Percentiles rank a stretch among this genome's conserved stretches.
Conservation (phyloP, 2,329 filamentous ascomycete species). For the Penicillium sp. region DNA sequence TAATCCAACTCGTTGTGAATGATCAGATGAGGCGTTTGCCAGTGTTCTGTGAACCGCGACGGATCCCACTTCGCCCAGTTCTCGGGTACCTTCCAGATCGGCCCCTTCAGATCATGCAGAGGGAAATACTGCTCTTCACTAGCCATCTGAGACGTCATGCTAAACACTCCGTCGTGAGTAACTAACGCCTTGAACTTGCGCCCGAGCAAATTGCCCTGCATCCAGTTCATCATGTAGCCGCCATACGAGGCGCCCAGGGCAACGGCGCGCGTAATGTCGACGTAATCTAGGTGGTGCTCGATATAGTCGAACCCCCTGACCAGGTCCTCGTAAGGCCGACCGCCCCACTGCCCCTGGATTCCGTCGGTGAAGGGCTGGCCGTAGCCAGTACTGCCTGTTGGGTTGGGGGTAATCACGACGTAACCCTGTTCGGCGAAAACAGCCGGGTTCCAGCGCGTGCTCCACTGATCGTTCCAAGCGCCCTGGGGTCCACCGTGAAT, state of each 20-base stretch:
- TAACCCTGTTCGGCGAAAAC: constrained; percentile 62
- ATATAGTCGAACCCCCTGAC: constrained; percentile 54
- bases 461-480: constrained; percentile 56
- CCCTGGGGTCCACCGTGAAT: constrained; percentile 54
- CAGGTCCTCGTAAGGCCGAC: constrained; percentile 55
- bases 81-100: constrained; percentile 50
- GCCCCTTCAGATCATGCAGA: constrained; percentile 51
- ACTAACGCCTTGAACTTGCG: constrained; percentile 58
- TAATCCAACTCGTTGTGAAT: constrained; percentile 93
- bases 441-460: constrained; percentile 53
- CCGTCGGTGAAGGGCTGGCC: constrained; percentile 54
- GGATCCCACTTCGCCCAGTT: constrained; percentile 60
- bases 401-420: constrained; percentile 58
- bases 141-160: constrained; percentile 43
- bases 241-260: constrained; percentile 55
- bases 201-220: constrained; percentile 54
- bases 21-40: constrained; percentile 82
- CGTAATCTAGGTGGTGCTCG: constrained; percentile 48
- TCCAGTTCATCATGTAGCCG: constrained; percentile 62
- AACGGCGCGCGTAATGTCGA: constrained; percentile 54
- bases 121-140: constrained; percentile 57
- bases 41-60: constrained; percentile 58
- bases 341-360: constrained; percentile 54
- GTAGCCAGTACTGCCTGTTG: constrained; percentile 58
- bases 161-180: constrained; percentile 52